Evolutionary conservation across 2,329 filamentous ascomycete species (phyloP), one percentile per base, ranked within the genome.

Genomic region (Samsoniella hepiali): DNA sequence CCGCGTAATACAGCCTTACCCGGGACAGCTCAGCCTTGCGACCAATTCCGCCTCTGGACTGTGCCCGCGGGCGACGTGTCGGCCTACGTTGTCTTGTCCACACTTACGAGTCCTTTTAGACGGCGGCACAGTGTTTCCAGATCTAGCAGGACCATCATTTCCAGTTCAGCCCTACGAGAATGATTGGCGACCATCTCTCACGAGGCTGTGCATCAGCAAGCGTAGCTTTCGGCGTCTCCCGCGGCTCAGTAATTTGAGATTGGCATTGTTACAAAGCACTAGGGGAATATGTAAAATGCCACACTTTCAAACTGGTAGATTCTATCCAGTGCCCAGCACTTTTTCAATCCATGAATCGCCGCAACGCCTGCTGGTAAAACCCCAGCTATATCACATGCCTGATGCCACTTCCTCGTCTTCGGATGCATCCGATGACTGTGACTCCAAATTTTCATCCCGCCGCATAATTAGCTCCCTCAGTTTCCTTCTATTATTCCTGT

Each of bases 381-480:
- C 2, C 27, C 15, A 6, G n/a, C 3, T 29, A 22, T 17, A 42
- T 63, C 47, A 54, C 27, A 49, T 15, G 3, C 47, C 34, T 54
- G 47, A 58, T 22, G 15, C 22, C 32, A 44, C 38, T 5, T 34
- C 44, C n/a, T 57, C 60, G 27, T 29, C 38, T 40, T 57, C 60
- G 2, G 59, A 47, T 15, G 3, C 42, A 32, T 50, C 60, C 17
- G 60, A 63, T 13, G 60, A 63, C 38, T 63, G 53, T 3, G 60
- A 63, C 29, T 63, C 53, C 32, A 83, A 72, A 55, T 83, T 82
- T 58, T 78, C 76, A 42, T 83, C 76, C 65, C 77, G 74, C 68
- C 75, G 72, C n/a, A 73, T 68, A 49, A 81, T 67, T 11, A 84
- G 68, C 49, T 76, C 74, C 67, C 75, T 77, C 15, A 86, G 69